Percentiles rank a stretch among this genome's conserved stretches.
Evolutionary conservation across 2,329 filamentous ascomycete genomes (phyloP).

Genomic region (Neofusicoccum laricinum): DNA sequence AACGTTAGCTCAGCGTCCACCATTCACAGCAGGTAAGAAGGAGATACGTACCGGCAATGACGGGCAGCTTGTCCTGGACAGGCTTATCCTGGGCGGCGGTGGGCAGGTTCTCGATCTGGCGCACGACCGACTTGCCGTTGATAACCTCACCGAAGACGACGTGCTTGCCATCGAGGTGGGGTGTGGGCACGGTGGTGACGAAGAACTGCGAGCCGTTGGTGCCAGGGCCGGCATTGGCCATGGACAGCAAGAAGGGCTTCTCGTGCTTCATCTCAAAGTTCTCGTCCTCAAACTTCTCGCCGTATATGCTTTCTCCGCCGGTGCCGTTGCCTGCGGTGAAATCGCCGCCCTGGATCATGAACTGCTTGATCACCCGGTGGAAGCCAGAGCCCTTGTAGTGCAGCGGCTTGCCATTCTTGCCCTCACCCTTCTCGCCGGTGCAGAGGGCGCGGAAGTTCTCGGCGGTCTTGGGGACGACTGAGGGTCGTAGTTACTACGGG

Average conservation of each 20-base stretch:
- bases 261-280: slow-evolving; percentile 92
- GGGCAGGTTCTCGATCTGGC: slow-evolving; percentile 81
- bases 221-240: slow-evolving; percentile 94
- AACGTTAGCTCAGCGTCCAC: background rate
- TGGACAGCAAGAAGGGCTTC: slow-evolving; percentile 87
- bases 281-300: slow-evolving; percentile 95
- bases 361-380: slow-evolving; percentile 96
- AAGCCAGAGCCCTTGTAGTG: slow-evolving; percentile 91
- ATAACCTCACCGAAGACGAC: slow-evolving; percentile 96
- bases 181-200: slow-evolving; percentile 91
- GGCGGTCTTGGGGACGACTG: slow-evolving; percentile 85
- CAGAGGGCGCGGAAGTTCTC: slow-evolving; percentile 95
- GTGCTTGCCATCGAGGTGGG: slow-evolving; percentile 93
- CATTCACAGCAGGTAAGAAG: background rate
- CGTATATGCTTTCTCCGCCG: slow-evolving; percentile 95
- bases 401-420: slow-evolving; percentile 77
- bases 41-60: slow-evolving; percentile 55
- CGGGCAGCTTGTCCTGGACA: slow-evolving; percentile 56
- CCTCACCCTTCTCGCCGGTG: slow-evolving; percentile 88
- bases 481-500: background rate
- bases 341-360: slow-evolving; percentile 98
- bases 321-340: slow-evolving; percentile 95
- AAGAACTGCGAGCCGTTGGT: slow-evolving; percentile 99
- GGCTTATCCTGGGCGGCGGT: slow-evolving; percentile 79
- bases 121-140: slow-evolving; percentile 84